Evolutionary conservation across 208 protist species (phyloP).

Genomic region (Sergeia podlipaevii): DNA sequence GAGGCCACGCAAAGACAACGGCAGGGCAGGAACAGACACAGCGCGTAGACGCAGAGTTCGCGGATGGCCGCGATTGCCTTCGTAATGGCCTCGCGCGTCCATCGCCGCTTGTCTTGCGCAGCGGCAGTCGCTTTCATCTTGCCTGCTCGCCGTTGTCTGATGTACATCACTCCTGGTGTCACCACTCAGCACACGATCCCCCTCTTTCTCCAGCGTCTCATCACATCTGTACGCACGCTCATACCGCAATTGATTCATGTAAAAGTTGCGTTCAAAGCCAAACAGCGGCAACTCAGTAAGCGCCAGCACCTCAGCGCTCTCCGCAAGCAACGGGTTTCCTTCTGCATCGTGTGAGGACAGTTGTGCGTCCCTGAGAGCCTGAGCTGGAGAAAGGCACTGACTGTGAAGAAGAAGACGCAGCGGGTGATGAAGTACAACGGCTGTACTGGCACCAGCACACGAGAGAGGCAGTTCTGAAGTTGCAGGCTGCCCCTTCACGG

Average conservation of each 20-base stretch:
- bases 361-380: slow-evolving; percentile 16
- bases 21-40: slow-evolving; percentile 41
- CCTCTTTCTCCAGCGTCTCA: no score
- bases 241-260: slow-evolving; percentile 30
- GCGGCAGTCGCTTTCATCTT: not conserved
- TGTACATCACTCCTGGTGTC: no score
- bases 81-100: not conserved
- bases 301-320: slow-evolving; percentile 28
- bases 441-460: not conserved
- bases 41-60: slow-evolving; percentile 21
- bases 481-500: not conserved
- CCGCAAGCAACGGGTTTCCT: slow-evolving; percentile 14
- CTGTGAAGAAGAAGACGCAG: slow-evolving; percentile 46
- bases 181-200: no score
- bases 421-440: slow-evolving; percentile 54
- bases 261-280: slow-evolving; percentile 52
- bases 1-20: no score
- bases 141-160: no score
- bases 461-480: no score
- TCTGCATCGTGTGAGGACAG: slow-evolving; percentile 25
- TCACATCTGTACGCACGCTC: no score
- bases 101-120: not conserved
- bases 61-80: not conserved
- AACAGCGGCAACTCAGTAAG: slow-evolving; percentile 31
- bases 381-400: slow-evolving; percentile 10